Evolutionary conservation across 2,329 filamentous ascomycete species (phyloP).

Genomic region (Thermoascus crustaceus): DNA sequence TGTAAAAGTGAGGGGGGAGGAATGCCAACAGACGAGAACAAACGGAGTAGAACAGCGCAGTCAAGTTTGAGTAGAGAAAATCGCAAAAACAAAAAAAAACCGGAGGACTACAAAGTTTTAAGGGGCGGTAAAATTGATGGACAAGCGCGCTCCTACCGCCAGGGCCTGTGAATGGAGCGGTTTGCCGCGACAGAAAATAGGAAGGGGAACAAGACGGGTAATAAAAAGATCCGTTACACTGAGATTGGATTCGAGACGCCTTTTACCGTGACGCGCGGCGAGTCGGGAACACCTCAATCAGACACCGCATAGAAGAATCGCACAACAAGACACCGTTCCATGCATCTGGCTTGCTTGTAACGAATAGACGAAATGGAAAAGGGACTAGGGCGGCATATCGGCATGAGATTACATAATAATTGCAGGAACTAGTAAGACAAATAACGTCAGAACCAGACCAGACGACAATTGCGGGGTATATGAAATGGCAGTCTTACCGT

Average conservation of each 20-base stretch:
- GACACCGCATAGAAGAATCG: constrained; percentile 18
- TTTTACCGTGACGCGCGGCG: neutral
- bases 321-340: constrained; percentile 31
- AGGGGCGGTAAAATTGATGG: neutral
- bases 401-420: constrained; percentile 40
- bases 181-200: constrained; percentile 6
- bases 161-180: constrained; percentile 19
- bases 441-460: constrained; percentile 3
- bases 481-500: constrained; percentile 46
- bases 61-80: no score
- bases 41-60: no score
- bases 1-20: no score
- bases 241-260: no score
- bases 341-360: constrained; percentile 21
- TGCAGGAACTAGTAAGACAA: constrained; percentile 32
- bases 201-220: constrained; percentile 12
- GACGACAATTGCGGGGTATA: constrained; percentile 1
- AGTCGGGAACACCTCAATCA: constrained; percentile 10
- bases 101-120: neutral
- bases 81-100: no score
- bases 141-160: constrained; percentile 20
- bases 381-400: constrained; percentile 1
- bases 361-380: constrained; percentile 3
- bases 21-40: no score
- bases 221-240: constrained; percentile 10